Conservation (phyloP, 805 yeast species). For the Yamadazyma philogaea region DNA sequence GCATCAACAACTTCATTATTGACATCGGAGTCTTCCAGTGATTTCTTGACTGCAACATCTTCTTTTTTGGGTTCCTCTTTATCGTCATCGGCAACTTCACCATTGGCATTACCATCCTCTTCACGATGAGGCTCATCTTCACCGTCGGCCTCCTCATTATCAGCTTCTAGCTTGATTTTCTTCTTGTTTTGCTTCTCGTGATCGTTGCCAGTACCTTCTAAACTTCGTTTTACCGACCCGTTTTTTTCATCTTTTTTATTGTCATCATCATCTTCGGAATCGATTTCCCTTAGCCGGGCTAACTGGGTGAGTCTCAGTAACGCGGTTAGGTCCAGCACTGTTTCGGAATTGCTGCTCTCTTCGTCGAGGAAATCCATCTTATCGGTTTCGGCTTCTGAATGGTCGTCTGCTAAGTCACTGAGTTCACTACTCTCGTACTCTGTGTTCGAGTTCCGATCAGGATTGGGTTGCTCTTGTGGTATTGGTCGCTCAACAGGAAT, state of each 20-base stretch:
- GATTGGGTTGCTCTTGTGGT: background rate
- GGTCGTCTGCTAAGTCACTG: slow-evolving; percentile 56
- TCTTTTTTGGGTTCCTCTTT: slow-evolving; percentile 11
- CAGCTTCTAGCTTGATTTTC: slow-evolving; percentile 1
- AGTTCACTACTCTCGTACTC: slow-evolving; percentile 38
- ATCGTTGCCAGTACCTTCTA: slow-evolving; percentile 12
- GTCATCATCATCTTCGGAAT: slow-evolving; percentile 31
- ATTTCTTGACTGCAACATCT: slow-evolving; percentile 8
- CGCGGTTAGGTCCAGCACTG: slow-evolving; percentile 34
- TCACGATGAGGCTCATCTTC: slow-evolving; percentile 20
- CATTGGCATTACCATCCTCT: slow-evolving; percentile 19
- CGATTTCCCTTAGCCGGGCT: slow-evolving; percentile 38
- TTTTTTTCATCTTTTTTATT: slow-evolving; percentile 1
- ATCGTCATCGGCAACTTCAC: slow-evolving; percentile 15
- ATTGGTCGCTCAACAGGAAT: background rate
- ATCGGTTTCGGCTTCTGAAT: slow-evolving; percentile 90
- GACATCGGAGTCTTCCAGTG: background rate
- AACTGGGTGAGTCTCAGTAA: slow-evolving; percentile 42
- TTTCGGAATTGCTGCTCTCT: slow-evolving; percentile 19
- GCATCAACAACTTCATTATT: slow-evolving; percentile 3
- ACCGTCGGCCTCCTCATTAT: slow-evolving; percentile 10
- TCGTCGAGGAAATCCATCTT: slow-evolving; percentile 60
- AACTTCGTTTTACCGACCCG: slow-evolving; percentile 3
- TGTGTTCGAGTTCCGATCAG: background rate
- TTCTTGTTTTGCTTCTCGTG: background rate